These are phyloP conservation scores for Pseudozyma thailandica DNA, from an alignment of 1,284 basidiomycete genomes.

Conservation along the genomic window DNA sequence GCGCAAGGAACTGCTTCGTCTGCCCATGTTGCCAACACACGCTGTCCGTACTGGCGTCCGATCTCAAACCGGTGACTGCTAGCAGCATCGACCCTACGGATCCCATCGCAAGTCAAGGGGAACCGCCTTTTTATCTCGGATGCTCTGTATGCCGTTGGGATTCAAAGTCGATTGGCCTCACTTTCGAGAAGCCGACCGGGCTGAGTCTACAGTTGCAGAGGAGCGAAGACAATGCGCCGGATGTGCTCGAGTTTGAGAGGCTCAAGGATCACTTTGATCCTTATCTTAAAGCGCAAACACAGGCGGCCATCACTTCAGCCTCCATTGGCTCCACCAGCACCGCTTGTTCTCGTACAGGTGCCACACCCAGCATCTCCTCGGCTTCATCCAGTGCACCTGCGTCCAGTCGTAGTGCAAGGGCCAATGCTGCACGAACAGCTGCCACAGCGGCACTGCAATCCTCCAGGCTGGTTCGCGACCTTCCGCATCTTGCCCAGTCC, in stretches of 20 bases:
- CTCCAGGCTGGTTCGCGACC: constrained; percentile 53
- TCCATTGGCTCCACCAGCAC: constrained; percentile 29
- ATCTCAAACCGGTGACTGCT: constrained; percentile 72
- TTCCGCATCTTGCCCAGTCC: constrained; percentile 39
- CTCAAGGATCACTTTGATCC: constrained; percentile 57
- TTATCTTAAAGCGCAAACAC: constrained; percentile 40
- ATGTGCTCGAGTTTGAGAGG: constrained; percentile 50
- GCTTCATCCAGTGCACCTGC: neutral
- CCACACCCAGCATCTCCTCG: constrained; percentile 7
- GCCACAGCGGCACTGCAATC: constrained; percentile 36
- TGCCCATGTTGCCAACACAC: constrained; percentile 92
- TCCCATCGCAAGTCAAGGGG: constrained; percentile 72
- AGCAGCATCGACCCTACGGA: constrained; percentile 45
- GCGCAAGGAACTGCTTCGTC: constrained; percentile 94
- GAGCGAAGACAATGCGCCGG: constrained; percentile 43
- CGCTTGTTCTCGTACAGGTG: constrained; percentile 10
- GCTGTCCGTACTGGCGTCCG: constrained; percentile 85
- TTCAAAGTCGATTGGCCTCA: constrained; percentile 86
- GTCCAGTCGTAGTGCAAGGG: constrained; percentile 19
- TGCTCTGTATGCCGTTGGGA: constrained; percentile 96
- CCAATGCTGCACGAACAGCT: constrained; percentile 33
- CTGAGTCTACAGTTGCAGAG: constrained; percentile 71
- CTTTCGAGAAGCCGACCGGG: constrained; percentile 94
- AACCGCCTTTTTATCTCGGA: constrained; percentile 87
- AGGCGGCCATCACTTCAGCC: constrained; percentile 39